These are phyloP conservation scores for Phytophthora fragariae DNA, from an alignment of 352 stramenopile genomes.

Conservation along the genomic window DNA sequence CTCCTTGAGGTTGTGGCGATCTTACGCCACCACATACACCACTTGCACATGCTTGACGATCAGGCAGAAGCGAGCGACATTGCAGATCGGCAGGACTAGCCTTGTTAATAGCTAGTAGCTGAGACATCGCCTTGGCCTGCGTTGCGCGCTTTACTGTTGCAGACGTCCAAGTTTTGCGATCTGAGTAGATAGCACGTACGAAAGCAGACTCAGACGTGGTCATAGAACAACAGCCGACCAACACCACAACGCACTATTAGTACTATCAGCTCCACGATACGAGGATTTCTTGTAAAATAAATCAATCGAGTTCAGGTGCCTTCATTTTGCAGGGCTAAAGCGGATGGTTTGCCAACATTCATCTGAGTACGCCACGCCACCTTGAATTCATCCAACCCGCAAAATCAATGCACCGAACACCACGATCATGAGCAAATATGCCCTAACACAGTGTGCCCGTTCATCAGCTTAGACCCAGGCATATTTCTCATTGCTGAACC, in stretches of 20 bases:
- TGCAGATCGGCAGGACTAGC: background rate
- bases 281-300: background rate
- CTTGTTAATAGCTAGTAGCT: background rate
- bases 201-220: background rate
- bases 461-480: conserved; percentile 50
- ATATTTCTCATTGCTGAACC: conserved; percentile 65
- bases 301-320: background rate
- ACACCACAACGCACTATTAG: too few relatives aligned
- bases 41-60: conserved; percentile 6
- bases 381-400: background rate
- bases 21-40: background rate
- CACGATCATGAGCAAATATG: background rate
- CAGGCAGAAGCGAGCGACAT: background rate
- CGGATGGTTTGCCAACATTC: background rate
- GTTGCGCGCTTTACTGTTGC: background rate
- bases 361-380: background rate
- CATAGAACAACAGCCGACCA: too few relatives aligned
- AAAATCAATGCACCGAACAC: background rate
- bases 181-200: background rate
- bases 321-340: background rate
- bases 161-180: background rate
- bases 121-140: background rate
- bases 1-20: conserved; percentile 1
- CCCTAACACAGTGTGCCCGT: background rate
- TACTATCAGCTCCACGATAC: too few relatives aligned